A percentile compares a stretch with the other conserved stretches of the same genome.
Evolutionary conservation across 805 yeast species (phyloP).

Genomic region (Naumovozyma baii): DNA sequence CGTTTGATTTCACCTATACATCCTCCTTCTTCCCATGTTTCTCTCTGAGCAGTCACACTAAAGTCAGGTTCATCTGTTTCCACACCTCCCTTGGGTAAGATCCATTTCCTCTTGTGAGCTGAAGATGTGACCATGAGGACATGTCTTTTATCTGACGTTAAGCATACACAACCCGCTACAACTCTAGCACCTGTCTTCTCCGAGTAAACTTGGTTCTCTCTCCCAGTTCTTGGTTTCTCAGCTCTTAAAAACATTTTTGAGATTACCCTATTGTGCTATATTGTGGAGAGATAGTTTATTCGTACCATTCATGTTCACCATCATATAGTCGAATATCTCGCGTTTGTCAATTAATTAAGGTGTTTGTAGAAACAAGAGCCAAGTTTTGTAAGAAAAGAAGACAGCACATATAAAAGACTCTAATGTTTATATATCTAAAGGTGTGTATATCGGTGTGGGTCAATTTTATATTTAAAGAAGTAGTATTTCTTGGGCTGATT

Average conservation of each 20-base stretch:
- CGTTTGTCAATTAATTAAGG: too few species aligned
- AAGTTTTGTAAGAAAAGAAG: too few species aligned
- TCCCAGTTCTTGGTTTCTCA: constrained; percentile 41
- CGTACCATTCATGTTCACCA: too few species aligned
- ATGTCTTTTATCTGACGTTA: constrained; percentile 45
- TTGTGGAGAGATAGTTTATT: too few species aligned
- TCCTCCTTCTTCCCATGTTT: constrained; percentile 98
- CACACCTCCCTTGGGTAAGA: constrained; percentile 92
- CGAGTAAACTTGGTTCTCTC: constrained; percentile 52
- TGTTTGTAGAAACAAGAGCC: too few species aligned
- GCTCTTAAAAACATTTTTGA: constrained; percentile 23
- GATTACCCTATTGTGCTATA: neutral
- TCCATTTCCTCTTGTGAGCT: constrained; percentile 64
- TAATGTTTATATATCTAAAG: too few species aligned
- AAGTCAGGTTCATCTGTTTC: constrained; percentile 63
- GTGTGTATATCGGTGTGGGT: too few species aligned
- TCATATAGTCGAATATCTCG: too few species aligned
- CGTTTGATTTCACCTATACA: constrained; percentile 53
- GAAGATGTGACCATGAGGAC: constrained; percentile 76
- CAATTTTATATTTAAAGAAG: too few species aligned
- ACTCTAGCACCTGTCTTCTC: constrained; percentile 61
- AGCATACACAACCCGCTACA: constrained; percentile 86
- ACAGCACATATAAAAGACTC: too few species aligned
- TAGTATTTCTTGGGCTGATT: too few species aligned
- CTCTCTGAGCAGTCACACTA: constrained; percentile 57